Evolutionary conservation across 495 filamentous ascomycete genomes (phyloP).

Genomic region (Neurospora sp.): DNA sequence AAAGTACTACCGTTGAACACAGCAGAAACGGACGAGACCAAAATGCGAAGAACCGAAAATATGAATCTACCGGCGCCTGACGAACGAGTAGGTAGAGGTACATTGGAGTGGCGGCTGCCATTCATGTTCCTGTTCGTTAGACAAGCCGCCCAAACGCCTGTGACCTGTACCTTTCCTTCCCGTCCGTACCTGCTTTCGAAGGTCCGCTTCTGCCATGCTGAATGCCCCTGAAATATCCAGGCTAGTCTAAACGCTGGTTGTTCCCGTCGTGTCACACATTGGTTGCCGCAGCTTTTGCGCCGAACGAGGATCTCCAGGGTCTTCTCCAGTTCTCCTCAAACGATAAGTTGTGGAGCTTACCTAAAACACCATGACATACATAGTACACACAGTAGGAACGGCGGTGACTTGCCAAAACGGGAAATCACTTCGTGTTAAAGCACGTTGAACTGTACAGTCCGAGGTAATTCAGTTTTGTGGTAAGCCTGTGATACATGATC

Average conservation of each 20-base stretch:
- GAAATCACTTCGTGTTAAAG: background rate
- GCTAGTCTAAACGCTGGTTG: background rate
- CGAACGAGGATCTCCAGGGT: background rate
- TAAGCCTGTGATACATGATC: background rate
- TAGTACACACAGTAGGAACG: background rate
- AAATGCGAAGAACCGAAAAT: background rate
- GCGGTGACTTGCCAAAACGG: background rate
- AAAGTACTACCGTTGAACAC: background rate
- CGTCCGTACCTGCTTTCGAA: background rate
- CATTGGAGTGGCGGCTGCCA: background rate
- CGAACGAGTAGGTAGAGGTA: background rate
- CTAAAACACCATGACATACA: background rate
- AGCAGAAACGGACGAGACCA: background rate
- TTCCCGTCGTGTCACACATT: background rate
- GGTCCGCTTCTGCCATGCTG: background rate
- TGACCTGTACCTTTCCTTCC: background rate
- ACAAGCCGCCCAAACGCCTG: background rate
- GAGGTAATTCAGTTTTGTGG: background rate
- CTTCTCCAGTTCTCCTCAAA: background rate
- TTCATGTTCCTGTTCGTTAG: background rate
- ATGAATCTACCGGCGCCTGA: background rate
- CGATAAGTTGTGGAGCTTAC: background rate
- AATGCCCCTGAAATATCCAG: background rate
- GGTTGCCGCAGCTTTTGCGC: background rate
- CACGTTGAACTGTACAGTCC: background rate